Evolutionary conservation across 2,329 filamentous ascomycete genomes (phyloP).

Genomic region (Colletotrichum viniferum): DNA sequence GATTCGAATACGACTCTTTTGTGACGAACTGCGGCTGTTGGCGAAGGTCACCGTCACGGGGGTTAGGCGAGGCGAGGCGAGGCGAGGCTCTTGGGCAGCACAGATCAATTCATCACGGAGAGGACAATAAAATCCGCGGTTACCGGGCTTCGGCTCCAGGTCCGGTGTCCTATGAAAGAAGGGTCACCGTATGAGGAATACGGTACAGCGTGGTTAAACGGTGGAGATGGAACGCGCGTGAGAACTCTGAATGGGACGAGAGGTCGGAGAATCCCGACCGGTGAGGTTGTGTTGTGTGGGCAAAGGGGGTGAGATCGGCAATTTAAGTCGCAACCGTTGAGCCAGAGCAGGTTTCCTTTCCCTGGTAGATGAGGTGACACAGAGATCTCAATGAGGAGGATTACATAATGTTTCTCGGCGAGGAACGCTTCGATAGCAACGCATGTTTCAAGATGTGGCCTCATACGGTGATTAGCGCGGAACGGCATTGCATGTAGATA

Average conservation of each 20-base stretch:
- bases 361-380: neutral
- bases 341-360: neutral
- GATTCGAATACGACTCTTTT: neutral
- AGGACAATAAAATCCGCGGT: neutral
- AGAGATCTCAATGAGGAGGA: neutral
- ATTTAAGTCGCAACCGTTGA: neutral
- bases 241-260: slow-evolving; percentile 3
- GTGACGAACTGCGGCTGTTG: neutral
- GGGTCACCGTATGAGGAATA: neutral
- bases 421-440: neutral
- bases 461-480: neutral
- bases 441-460: neutral
- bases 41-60: neutral
- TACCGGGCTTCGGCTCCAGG: neutral
- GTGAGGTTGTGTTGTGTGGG: neutral
- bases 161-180: neutral
- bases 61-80: neutral
- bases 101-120: neutral
- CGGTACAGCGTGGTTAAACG: neutral
- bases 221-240: neutral
- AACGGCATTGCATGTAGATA: neutral
- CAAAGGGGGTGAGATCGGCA: neutral
- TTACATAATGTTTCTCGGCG: neutral
- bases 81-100: neutral
- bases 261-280: neutral